These are phyloP conservation scores for Epichloe festucae DNA, from an alignment of 2,329 filamentous ascomycete genomes.

Conservation along the genomic window DNA sequence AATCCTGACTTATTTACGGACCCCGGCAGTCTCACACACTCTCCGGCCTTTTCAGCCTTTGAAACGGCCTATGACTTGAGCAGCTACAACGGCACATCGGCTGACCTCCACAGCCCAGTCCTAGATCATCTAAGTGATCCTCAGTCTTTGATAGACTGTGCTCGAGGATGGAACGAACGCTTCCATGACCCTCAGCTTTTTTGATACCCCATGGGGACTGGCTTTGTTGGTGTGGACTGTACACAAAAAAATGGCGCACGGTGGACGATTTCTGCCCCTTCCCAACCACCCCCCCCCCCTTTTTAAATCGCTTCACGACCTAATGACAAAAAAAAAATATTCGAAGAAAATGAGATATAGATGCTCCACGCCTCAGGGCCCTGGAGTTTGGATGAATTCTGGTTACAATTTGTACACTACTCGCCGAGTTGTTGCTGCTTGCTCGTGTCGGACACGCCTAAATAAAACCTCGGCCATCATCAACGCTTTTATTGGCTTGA, in stretches of 20 bases:
- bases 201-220: conserved; percentile 15
- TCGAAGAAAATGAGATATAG: not conserved
- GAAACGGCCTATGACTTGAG: conserved; percentile 27
- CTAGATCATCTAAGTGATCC: conserved; percentile 13
- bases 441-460: not conserved
- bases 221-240: not conserved
- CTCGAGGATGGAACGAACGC: conserved; percentile 18
- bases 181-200: conserved; percentile 17
- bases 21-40: conserved; percentile 16
- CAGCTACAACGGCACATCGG: conserved; percentile 20
- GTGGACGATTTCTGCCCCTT: not conserved
- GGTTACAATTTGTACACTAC: conserved; percentile 3
- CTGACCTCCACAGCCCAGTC: conserved; percentile 16
- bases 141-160: conserved; percentile 15
- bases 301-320: conserved; percentile 14
- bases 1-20: conserved; percentile 17
- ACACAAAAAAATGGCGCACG: conserved; percentile 4
- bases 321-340: conserved; percentile 13
- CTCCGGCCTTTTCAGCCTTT: conserved; percentile 27
- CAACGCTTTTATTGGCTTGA: not conserved
- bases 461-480: not conserved
- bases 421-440: not conserved
- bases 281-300: no score
- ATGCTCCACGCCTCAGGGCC: not conserved
- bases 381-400: not conserved